Evolutionary conservation across 2,329 filamentous ascomycete genomes (phyloP).

Genomic region (Hypoxylon sp.): DNA sequence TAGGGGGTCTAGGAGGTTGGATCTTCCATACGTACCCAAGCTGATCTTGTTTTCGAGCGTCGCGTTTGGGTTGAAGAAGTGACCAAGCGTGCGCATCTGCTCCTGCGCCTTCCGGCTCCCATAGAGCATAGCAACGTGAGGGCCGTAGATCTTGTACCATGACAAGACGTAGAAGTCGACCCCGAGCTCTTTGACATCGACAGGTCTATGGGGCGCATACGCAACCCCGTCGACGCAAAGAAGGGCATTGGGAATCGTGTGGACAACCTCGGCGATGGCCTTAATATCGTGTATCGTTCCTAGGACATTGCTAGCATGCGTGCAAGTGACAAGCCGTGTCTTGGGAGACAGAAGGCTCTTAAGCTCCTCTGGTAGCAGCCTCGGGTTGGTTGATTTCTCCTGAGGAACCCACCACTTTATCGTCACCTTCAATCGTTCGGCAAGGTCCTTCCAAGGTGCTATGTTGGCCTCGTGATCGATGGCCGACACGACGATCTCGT

Average conservation of each 20-base stretch:
- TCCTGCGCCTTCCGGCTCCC: constrained; percentile 70
- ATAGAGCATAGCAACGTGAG: constrained; percentile 80
- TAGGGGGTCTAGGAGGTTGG: background rate
- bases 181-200: constrained; percentile 77
- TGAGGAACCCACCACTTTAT: constrained; percentile 79
- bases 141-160: constrained; percentile 88
- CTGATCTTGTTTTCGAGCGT: constrained; percentile 77
- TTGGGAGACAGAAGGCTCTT: constrained; percentile 70
- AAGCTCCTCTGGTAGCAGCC: constrained; percentile 71
- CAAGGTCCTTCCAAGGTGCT: constrained; percentile 79
- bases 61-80: constrained; percentile 70
- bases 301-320: constrained; percentile 70
- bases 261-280: constrained; percentile 44
- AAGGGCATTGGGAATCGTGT: constrained; percentile 66
- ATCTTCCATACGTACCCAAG: constrained; percentile 22
- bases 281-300: constrained; percentile 49
- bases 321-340: constrained; percentile 80
- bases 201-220: constrained; percentile 78
- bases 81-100: constrained; percentile 66
- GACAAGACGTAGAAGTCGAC: constrained; percentile 85
- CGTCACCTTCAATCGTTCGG: constrained; percentile 69
- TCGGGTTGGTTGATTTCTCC: constrained; percentile 65
- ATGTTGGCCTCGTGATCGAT: constrained; percentile 86
- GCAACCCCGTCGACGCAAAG: constrained; percentile 83
- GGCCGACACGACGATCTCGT: constrained; percentile 78